These are phyloP conservation scores for Fusarium pseudograminearum DNA, from an alignment of 2,329 filamentous ascomycete genomes.

Conservation along the genomic window DNA sequence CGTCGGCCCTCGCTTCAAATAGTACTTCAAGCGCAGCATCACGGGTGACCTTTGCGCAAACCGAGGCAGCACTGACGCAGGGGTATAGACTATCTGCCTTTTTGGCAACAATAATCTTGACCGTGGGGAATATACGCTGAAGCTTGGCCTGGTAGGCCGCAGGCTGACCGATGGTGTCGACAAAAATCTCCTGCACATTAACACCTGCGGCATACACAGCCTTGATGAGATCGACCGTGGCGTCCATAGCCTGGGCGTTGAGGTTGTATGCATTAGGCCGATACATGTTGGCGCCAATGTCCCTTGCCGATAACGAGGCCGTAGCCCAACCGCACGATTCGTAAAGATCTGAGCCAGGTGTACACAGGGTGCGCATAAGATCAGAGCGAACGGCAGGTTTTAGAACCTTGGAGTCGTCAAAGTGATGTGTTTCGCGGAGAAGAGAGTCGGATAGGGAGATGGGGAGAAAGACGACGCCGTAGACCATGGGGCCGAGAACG, in stretches of 20 bases:
- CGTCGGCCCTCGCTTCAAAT: slow-evolving; percentile 63
- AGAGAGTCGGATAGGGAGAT: slow-evolving; percentile 76
- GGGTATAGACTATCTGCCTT: slow-evolving; percentile 95
- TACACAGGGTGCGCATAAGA: slow-evolving; percentile 79
- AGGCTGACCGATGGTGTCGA: slow-evolving; percentile 92
- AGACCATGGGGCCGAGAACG: slow-evolving; percentile 86
- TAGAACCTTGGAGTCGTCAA: slow-evolving; percentile 95
- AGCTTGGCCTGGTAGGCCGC: slow-evolving; percentile 86
- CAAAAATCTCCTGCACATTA: slow-evolving; percentile 89
- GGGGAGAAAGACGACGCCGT: slow-evolving; percentile 81
- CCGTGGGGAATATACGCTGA: slow-evolving; percentile 83
- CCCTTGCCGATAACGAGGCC: slow-evolving; percentile 81
- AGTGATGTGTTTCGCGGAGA: slow-evolving; percentile 82
- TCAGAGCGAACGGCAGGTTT: slow-evolving; percentile 81
- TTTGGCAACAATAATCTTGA: slow-evolving; percentile 81
- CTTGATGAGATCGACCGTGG: slow-evolving; percentile 84
- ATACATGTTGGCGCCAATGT: slow-evolving; percentile 85
- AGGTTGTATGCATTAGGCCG: slow-evolving; percentile 81
- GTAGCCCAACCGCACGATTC: slow-evolving; percentile 83
- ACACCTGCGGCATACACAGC: slow-evolving; percentile 82
- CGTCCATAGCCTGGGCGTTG: slow-evolving; percentile 95
- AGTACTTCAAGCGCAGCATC: slow-evolving; percentile 89
- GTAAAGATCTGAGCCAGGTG: slow-evolving; percentile 63
- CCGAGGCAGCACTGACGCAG: slow-evolving; percentile 91
- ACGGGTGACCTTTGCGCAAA: slow-evolving; percentile 95